Evolutionary conservation across 495 filamentous ascomycete species (phyloP).

Genomic region (Aspergillus panamensis): DNA sequence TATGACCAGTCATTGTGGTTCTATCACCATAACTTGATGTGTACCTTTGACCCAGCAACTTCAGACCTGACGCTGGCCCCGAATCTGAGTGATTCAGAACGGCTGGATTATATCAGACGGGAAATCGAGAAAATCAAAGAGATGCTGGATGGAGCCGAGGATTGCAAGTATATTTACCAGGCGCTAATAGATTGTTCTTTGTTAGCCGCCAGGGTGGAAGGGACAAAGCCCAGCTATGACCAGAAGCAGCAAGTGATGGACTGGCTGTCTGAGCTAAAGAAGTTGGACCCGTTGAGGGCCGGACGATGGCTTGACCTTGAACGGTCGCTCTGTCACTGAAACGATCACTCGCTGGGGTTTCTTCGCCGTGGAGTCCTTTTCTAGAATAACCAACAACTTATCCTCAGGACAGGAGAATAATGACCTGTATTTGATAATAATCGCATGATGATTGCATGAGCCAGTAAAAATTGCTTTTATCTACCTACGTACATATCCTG

Average conservation of each 20-base stretch:
- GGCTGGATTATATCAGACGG: constrained; percentile 59
- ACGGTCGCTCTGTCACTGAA: constrained; percentile 28
- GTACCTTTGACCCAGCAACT: constrained; percentile 51
- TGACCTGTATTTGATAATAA: too few relatives aligned
- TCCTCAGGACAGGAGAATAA: too few relatives aligned
- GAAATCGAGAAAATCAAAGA: constrained; percentile 69
- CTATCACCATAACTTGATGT: constrained; percentile 84
- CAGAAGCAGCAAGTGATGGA: constrained; percentile 43
- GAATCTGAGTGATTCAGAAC: constrained; percentile 56
- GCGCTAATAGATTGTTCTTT: constrained; percentile 60
- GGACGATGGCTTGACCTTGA: constrained; percentile 67
- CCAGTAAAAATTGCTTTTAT: too few relatives aligned
- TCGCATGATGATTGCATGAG: too few relatives aligned
- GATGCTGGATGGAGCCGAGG: constrained; percentile 68
- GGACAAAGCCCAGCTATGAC: constrained; percentile 36
- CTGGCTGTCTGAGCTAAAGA: constrained; percentile 63
- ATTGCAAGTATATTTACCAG: constrained; percentile 79
- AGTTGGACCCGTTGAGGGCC: constrained; percentile 65
- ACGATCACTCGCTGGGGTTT: not conserved
- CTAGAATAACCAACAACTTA: not conserved
- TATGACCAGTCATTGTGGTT: constrained; percentile 95
- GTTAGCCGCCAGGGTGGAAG: constrained; percentile 36
- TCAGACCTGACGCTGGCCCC: constrained; percentile 56
- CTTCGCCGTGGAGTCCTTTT: constrained; percentile 1
- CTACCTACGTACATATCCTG: too few relatives aligned